Evolutionary conservation across 148 eudicot species (phyloP), one percentile per base, ranked within the genome.

Genomic region (Rhododendron henanense): DNA sequence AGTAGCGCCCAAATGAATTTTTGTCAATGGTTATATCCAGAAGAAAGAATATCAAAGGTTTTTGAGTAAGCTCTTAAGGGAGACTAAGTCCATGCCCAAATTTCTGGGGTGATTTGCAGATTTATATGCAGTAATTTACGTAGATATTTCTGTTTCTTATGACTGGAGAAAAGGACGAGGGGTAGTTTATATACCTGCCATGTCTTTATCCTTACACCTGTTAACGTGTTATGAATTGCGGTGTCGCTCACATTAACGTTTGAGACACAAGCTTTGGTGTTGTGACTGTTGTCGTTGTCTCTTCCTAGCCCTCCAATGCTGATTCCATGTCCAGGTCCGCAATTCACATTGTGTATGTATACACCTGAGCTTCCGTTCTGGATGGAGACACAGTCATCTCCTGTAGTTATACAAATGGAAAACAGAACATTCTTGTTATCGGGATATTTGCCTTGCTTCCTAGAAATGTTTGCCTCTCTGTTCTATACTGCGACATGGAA

Each of bases 301-400:
- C 87, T 95, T 85, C 99, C 99, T n/a, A 97, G 91, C 81, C 99
- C 91, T 82, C 99, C 99, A 16, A 97, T 97, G 89, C 99, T 97
- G 86, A 97, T 97, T 50, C 99, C 99, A 87, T 97, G 99, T 82
- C 99, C 99, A 8, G 99, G 99, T 78, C 99, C 99, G 78, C 99
- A 97, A 86, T 95, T 92, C 35, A 97, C 91, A 76, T 88, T 89
- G 84, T 93, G 96, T 85, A 97, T 81, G 77, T 95, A 92, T 57
- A 97, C 93, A 82, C 95, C 94, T 51, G 94, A 86, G 88, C 98
- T 92, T 89, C 98, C 99, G 44, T 95, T 93, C 91, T 93, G 96
- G 87, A 97, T 94, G 35, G 99, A 97, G 84, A 97, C 85, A 87
- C 99, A 97, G 79, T 97, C 99, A 90, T 97, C 99, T 85, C 99